Evolutionary conservation across 768 basidiomycete genomes (phyloP).

Genomic region (Leccinellum albellum): DNA sequence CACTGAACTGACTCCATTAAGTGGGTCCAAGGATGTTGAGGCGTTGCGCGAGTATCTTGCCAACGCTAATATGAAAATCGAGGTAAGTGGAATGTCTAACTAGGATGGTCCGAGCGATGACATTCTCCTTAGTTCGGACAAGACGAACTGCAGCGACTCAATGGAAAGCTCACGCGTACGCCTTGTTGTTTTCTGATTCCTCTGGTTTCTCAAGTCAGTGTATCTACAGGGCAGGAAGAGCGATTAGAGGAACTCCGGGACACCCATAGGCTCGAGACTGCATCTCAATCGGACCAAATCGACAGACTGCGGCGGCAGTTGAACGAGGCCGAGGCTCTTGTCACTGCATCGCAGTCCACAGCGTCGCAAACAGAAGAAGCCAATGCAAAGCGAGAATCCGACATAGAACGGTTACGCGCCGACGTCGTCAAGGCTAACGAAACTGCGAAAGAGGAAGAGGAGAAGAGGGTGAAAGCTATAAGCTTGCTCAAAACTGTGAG

Average conservation of each 20-base stretch:
- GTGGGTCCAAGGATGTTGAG: conserved; percentile 58
- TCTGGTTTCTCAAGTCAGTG: conserved; percentile 2
- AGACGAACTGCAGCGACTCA: conserved; percentile 76
- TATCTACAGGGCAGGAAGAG: conserved; percentile 68
- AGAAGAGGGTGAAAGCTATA: conserved; percentile 93
- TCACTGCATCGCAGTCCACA: conserved; percentile 53
- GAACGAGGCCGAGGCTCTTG: conserved; percentile 63
- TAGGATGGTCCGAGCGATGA: background rate
- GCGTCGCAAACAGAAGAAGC: conserved; percentile 48
- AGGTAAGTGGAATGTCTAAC: conserved; percentile 45
- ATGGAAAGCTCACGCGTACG: conserved; percentile 69
- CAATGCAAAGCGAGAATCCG: conserved; percentile 46
- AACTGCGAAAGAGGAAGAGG: conserved; percentile 88
- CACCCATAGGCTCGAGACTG: conserved; percentile 73
- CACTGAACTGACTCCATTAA: conserved; percentile 65
- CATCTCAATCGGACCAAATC: conserved; percentile 75
- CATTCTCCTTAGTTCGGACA: conserved; percentile 49
- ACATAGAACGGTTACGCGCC: conserved; percentile 54
- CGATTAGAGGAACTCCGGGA: conserved; percentile 82
- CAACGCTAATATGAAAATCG: conserved; percentile 60
- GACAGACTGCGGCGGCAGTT: conserved; percentile 67
- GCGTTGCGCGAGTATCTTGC: conserved; percentile 72
- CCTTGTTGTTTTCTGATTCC: background rate
- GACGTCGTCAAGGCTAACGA: conserved; percentile 62
- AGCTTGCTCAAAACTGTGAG: conserved; percentile 91